A percentile compares a stretch with the other conserved stretches of the same genome.
Conservation (phyloP, 352 stramenopile genomes). For the Phytophthora podocarpi region DNA sequence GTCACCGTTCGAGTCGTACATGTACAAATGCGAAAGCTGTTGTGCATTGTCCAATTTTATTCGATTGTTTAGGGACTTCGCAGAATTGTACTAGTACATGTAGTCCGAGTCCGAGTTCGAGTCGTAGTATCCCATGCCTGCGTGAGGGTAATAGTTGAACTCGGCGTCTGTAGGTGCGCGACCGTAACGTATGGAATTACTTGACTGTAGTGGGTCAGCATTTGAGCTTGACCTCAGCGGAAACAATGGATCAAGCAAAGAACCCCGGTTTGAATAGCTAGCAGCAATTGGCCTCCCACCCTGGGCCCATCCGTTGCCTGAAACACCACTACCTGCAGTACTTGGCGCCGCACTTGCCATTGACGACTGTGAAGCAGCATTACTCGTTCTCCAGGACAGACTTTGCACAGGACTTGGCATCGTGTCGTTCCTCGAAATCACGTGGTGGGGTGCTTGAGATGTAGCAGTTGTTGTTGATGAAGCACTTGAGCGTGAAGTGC, state of each 20-base stretch:
- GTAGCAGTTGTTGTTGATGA: background rate
- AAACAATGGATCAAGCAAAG: background rate
- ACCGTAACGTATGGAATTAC: background rate
- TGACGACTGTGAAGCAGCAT: background rate
- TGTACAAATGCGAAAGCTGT: too few species aligned
- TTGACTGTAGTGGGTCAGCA: too few species aligned
- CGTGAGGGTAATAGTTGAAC: slow-evolving; percentile 6
- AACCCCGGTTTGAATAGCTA: background rate
- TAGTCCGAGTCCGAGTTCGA: slow-evolving; percentile 22
- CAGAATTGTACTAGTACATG: slow-evolving; percentile 8
- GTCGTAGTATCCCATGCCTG: background rate
- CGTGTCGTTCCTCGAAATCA: background rate
- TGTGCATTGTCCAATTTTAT: background rate
- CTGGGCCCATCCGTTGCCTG: background rate
- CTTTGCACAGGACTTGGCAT: background rate
- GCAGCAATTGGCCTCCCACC: background rate
- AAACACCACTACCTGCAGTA: background rate
- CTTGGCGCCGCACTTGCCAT: background rate
- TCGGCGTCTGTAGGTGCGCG: background rate
- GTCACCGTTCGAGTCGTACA: background rate
- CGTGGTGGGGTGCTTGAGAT: background rate
- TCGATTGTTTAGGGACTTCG: too few species aligned
- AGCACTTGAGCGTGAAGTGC: slow-evolving; percentile 1
- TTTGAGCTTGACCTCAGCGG: too few species aligned
- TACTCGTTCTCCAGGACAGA: background rate